Evolutionary conservation across 495 filamentous ascomycete genomes (phyloP), one percentile per base, ranked within the genome.

Genomic region (Mytilinidion resinicola): DNA sequence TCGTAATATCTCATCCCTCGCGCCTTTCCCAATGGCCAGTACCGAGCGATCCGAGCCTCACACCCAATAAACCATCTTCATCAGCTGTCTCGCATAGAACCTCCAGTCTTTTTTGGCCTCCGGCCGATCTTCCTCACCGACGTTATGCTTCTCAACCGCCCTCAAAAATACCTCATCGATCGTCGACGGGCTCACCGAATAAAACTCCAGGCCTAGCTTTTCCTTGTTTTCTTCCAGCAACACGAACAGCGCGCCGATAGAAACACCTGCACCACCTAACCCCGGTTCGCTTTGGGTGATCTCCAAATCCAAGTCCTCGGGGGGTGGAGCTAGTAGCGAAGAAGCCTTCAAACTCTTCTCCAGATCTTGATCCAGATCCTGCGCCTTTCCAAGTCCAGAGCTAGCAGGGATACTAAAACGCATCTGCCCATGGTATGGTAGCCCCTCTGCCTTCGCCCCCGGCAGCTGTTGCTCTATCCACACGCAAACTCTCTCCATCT

Each of bases 111-210:
- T 56, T 57, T 55, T 64, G 37, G 17, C 43, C 14, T 8, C 52
- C 12, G 53, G 37, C 2, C 11, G 20, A 55, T 87, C 85, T 74
- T 92, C 89, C 72, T 95, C 90, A 53, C 78, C 71, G 1, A 95
- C 81, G 71, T 89, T 81, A 69, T 92, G 85, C 69, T 80, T 79
- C 15, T 82, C 82, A 0, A 93, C 88, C 60, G 95, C 90, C 39
- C 73, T 82, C 73, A 96, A 73, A 72, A 96, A 96, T 0, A 95
- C 89, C 74, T 93, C 86, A 71, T 95, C 90, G 57, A 95, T 76
- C 36, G 88, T 91, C 50, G 88, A 90, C 59, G 86, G 87, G 47
- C 80, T 85, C 61, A 91, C 87, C 46, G 84, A 86, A 68, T 87
- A 95, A 68, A 89, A 87, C 73, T 87, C 85, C 30, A 93, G 76